phyloP scores from a whole-genome alignment of 441 rosid genomes.

The Rhodomyrtus psidioides region DNA sequence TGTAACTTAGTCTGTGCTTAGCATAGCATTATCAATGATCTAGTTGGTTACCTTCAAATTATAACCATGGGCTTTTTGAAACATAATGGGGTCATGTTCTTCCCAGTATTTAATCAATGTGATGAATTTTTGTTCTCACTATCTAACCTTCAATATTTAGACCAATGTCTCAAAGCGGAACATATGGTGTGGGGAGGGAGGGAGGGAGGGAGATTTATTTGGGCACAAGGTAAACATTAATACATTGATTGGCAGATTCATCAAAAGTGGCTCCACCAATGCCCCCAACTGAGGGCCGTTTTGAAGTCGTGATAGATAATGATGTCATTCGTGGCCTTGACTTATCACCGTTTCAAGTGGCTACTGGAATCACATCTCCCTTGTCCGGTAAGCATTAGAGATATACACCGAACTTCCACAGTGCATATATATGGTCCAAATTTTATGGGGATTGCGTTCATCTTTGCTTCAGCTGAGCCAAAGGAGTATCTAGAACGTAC shows the following conservation, averaged over 20 bases:
- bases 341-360: slow-evolving; percentile 56
- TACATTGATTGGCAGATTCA: slow-evolving; percentile 29
- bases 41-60: neutral
- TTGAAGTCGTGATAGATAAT: slow-evolving; percentile 56
- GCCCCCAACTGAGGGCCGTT: slow-evolving; percentile 71
- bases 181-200: neutral
- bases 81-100: neutral
- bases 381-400: slow-evolving; percentile 28
- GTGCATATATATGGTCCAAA: neutral
- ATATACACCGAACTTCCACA: neutral
- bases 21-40: neutral
- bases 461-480: slow-evolving; percentile 34
- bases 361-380: slow-evolving; percentile 58
- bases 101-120: too few species aligned
- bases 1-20: neutral
- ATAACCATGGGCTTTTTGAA: neutral
- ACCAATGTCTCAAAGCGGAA: neutral
- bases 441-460: neutral
- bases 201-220: neutral
- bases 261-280: slow-evolving; percentile 47
- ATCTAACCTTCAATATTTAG: too few species aligned
- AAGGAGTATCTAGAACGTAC: slow-evolving; percentile 50
- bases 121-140: too few species aligned
- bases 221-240: neutral
- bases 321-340: slow-evolving; percentile 43